Conservation (phyloP, 164 flowering plant genomes). For the Nelumbo lutea region DNA sequence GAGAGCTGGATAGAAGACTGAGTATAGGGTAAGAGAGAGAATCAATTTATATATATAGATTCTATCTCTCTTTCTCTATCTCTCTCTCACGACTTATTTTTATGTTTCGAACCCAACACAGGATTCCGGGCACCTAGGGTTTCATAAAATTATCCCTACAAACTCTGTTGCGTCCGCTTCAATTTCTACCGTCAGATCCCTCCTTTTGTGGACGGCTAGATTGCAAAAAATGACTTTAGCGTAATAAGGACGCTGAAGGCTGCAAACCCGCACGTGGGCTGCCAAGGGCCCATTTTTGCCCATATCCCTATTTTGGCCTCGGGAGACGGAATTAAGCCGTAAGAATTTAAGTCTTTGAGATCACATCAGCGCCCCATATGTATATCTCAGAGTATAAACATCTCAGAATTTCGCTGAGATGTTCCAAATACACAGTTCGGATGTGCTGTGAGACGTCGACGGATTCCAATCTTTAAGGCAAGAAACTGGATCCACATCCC, state of each 20-base stretch:
- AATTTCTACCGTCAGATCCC: not conserved
- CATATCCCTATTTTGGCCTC: no score
- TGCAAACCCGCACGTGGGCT: slow-evolving; percentile 1
- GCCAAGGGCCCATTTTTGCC: not conserved
- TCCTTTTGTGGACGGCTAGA: not conserved
- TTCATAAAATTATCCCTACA: not conserved
- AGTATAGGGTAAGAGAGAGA: not conserved
- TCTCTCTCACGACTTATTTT: not conserved
- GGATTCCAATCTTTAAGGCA: no score
- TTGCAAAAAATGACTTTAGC: not conserved
- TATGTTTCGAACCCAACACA: not conserved
- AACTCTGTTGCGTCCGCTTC: slow-evolving; percentile 2
- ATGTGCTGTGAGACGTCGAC: no score
- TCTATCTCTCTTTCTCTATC: not conserved
- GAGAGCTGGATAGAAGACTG: not conserved
- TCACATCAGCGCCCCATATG: no score
- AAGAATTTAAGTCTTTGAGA: no score
- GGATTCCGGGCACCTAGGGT: not conserved
- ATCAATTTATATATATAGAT: not conserved
- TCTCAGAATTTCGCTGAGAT: no score
- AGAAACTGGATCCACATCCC: no score
- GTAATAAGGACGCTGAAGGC: not conserved
- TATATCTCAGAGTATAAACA: no score
- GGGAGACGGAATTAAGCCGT: no score
- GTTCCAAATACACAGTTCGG: no score